Evolutionary conservation across 116 monocot species (phyloP), one percentile per base, ranked within the genome.

Genomic region (Posidonia oceanica): DNA sequence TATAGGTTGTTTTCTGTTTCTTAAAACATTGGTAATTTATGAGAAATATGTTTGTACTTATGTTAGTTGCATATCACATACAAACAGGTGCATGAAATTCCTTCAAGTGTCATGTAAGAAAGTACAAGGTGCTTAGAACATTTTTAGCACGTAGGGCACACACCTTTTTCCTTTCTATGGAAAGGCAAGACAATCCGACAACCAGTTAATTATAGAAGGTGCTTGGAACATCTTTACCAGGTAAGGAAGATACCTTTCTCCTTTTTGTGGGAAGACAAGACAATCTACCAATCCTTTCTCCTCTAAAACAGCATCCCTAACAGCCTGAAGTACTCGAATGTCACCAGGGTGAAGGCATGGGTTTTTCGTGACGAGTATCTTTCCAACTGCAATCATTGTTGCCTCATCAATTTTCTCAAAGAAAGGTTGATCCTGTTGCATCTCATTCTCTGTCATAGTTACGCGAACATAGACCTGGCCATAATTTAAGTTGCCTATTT

Each of bases 301-400:
- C 80, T 80, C 83, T 74, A 91, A 71, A 12, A 56, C 52, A 69
- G 22, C 69, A 61, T 89, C 83, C 78, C 76, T 81, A 39, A 97
- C 74, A 72, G 97, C 92, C 61, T 92, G 40, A 42, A 97, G 85
- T 41, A 97, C 82, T 78, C 87, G 81, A 58, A 97, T 72, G 74
- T 97, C 97, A 71, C 97, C 97, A 67, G 97, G 92, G 41, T 97
- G 97, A 17, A 97, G 83, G 67, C 97, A 97, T 2, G 97, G 97
- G 71, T 97, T 97, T 75, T 89, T 97, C 15, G 97, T 91, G 6
- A 92, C 85, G 39, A 92, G 68, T 51, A 97, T 80, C 54, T 83
- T 89, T 72, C 92, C 92, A 53, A 85, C 79, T 67, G 92, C 54
- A 36, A 82, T 80, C 14, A 72, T 92, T 52, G 89, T 85, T 73